These are phyloP conservation scores for Limnomonas spitsbergensis DNA, from an alignment of 139 green algal genomes.

Conservation along the genomic window DNA sequence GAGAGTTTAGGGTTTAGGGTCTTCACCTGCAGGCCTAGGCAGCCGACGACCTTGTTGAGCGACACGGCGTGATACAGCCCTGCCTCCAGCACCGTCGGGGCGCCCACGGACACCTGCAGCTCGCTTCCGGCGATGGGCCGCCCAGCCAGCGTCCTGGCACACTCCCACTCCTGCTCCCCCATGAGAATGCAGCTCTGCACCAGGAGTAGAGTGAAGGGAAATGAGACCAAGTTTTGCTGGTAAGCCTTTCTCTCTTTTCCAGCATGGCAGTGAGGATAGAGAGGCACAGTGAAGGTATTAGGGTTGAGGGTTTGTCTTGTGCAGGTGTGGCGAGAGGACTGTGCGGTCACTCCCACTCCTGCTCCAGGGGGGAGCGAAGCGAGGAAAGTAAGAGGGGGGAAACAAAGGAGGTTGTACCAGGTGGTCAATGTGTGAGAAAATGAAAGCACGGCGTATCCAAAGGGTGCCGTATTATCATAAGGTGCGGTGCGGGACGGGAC, in stretches of 20 bases:
- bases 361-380: no score
- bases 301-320: no score
- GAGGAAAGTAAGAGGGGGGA: no score
- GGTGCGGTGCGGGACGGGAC: no score
- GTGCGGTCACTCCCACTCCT: no score
- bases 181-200: slow-evolving; percentile 66
- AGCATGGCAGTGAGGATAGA: neutral
- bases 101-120: slow-evolving; percentile 53
- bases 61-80: slow-evolving; percentile 67
- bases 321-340: no score
- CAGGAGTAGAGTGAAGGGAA: neutral
- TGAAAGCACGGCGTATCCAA: no score
- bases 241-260: neutral
- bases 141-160: slow-evolving; percentile 57
- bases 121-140: slow-evolving; percentile 58
- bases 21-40: no score
- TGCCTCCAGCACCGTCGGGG: slow-evolving; percentile 73
- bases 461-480: no score
- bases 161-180: slow-evolving; percentile 70
- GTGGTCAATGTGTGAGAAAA: no score
- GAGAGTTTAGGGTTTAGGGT: no score
- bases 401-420: no score
- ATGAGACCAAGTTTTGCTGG: neutral
- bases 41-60: slow-evolving; percentile 26
- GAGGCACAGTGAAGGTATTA: neutral